These are phyloP conservation scores for Diaporthe ampelina DNA, from an alignment of 2,329 filamentous ascomycete genomes.

Conservation along the genomic window DNA sequence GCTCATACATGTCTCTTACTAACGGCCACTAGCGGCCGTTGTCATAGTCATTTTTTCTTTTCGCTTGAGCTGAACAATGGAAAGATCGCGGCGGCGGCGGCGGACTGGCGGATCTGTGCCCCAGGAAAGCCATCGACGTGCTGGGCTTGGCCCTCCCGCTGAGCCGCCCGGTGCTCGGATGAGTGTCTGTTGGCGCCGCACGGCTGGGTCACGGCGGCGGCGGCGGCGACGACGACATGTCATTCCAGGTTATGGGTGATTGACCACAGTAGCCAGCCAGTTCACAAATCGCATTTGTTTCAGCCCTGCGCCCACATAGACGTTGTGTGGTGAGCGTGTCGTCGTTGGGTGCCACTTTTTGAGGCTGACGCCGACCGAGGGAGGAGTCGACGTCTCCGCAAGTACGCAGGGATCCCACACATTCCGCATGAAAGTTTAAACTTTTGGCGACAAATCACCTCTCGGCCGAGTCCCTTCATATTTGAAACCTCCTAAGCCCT, in stretches of 20 bases:
- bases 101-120: background rate
- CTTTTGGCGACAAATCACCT: background rate
- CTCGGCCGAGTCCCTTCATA: slow-evolving; percentile 28
- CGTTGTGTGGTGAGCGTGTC: too few relatives aligned
- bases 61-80: background rate
- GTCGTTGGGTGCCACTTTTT: background rate
- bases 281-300: too few relatives aligned
- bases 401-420: slow-evolving; percentile 2
- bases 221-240: slow-evolving; percentile 3
- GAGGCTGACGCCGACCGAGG: background rate
- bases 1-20: background rate
- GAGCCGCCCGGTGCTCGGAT: slow-evolving; percentile 19
- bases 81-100: background rate
- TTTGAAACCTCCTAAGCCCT: slow-evolving; percentile 30
- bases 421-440: background rate
- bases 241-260: background rate
- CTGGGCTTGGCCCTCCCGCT: background rate
- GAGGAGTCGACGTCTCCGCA: background rate
- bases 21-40: slow-evolving; percentile 20
- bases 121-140: background rate
- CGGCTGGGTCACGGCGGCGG: background rate
- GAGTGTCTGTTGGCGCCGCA: background rate
- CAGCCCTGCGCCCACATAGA: background rate
- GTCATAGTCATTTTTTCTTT: background rate
- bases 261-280: background rate